Evolutionary conservation across 2,329 filamentous ascomycete genomes (phyloP).

Genomic region (Polytolypa hystricis): DNA sequence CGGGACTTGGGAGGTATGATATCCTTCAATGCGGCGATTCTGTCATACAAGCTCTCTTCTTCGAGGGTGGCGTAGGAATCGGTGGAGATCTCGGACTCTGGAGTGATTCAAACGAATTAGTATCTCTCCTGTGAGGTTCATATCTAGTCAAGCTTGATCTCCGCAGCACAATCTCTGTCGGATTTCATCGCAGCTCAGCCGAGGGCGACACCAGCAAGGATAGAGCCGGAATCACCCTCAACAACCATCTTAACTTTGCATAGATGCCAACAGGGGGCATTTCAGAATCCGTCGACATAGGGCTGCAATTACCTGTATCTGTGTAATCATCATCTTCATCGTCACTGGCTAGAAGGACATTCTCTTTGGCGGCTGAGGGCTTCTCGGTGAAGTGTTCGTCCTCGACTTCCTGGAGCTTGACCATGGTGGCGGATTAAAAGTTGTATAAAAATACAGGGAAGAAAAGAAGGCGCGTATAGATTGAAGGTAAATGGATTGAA

Average conservation of each 20-base stretch:
- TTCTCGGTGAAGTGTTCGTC: constrained; percentile 83
- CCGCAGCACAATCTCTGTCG: no score
- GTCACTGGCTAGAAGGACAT: constrained; percentile 39
- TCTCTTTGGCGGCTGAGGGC: constrained; percentile 49
- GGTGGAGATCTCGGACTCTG: constrained; percentile 75
- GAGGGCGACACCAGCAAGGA: no score
- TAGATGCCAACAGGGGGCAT: no score
- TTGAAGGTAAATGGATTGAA: background rate
- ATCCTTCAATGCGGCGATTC: constrained; percentile 61
- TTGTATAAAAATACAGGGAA: background rate
- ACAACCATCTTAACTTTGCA: no score
- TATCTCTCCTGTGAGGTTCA: background rate
- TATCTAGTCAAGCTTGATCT: no score
- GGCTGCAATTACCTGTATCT: constrained; percentile 63
- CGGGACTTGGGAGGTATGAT: constrained; percentile 64
- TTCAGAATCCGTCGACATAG: no score
- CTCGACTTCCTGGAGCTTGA: constrained; percentile 91
- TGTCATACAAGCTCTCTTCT: constrained; percentile 53
- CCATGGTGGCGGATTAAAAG: constrained; percentile 50
- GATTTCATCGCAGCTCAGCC: background rate
- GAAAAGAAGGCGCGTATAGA: background rate
- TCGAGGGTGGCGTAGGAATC: constrained; percentile 56
- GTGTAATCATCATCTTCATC: constrained; percentile 77
- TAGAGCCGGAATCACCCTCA: no score
- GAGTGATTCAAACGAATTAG: constrained; percentile 9